phyloP scores from a whole-genome alignment of 805 yeast species.

The Pichia phayaonensis region DNA sequence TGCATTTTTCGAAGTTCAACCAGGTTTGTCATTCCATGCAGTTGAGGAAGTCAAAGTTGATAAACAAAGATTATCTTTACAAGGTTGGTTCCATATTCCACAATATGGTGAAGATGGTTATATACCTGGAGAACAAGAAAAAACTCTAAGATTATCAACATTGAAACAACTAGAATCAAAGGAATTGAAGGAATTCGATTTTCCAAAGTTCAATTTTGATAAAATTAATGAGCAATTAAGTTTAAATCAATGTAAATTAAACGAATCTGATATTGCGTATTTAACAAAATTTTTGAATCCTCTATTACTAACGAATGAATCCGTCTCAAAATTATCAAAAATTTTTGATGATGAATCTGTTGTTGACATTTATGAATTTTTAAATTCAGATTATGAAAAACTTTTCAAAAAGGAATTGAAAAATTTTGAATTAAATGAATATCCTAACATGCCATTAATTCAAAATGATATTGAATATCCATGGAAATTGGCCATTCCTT shows the following conservation, averaged over 20 bases:
- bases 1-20: conserved; percentile 92
- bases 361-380: conserved; percentile 55
- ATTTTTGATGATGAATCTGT: conserved; percentile 62
- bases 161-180: conserved; percentile 72
- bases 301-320: conserved; percentile 33
- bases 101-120: conserved; percentile 87
- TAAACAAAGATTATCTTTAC: conserved; percentile 83
- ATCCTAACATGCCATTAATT: conserved; percentile 44
- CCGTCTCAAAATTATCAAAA: conserved; percentile 37
- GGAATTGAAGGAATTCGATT: conserved; percentile 71
- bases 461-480: conserved; percentile 52
- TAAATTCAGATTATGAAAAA: conserved; percentile 48
- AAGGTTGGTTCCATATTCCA: conserved; percentile 99
- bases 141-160: conserved; percentile 65
- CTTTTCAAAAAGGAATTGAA: conserved; percentile 42
- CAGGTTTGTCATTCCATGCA: conserved; percentile 94
- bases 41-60: conserved; percentile 95
- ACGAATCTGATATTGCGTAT: conserved; percentile 39
- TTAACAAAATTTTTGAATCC: conserved; percentile 51
- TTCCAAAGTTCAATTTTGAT: conserved; percentile 50
- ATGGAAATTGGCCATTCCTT: conserved; percentile 90
- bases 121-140: conserved; percentile 75
- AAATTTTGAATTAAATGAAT: conserved; percentile 50
- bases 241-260: conserved; percentile 17
- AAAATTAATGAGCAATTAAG: conserved; percentile 7